Base-by-base conservation (phyloP, 2,329 filamentous ascomycete species). In the Pseudocercospora ulei region DNA sequence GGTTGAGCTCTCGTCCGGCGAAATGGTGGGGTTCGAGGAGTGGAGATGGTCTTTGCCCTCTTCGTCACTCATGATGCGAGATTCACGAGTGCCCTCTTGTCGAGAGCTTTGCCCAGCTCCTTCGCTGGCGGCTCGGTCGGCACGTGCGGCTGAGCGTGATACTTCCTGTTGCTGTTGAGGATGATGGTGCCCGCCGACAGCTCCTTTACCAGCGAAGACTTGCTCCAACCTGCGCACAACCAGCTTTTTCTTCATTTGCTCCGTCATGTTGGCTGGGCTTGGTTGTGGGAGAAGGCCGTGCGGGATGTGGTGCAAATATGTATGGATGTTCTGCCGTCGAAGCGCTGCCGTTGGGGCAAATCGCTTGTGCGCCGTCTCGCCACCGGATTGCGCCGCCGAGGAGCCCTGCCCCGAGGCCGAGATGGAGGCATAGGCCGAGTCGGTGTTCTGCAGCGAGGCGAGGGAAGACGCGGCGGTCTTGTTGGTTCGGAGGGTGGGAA, bases 201-300 rank as follows among this genome's bases (percentile, higher is more conserved):
- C 67, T 56, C 54, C 65, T 54, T 79, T 82, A 2, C 84, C 84
- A 0, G 82, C 85, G 46, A 90, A 92, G 1, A 92, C 69, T 47
- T 87, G 81, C 54, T 92, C 84, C 4, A 92, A 60, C 2, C 82
- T 72, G 38, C 75, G 72, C 2, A 88, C 84, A 0, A 88, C 79
- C 12, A 86, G 56, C 55, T 78, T 84, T 65, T 83, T 85, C 64
- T 76, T 84, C 4, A 80, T 72, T 48, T 75, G 78, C 8, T 88
- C 82, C 0, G 77, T 76, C 72, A 86, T 74, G 8, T 56, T 57
- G 14, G 70, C 65, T 6, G 56, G 51, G 14, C 50, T 51, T 27
- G 72, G 68, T 7, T 72, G 71, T 0, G 80, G 79, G 23, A 83
- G 67, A 0, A 86, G 56, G 0, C 78, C 77, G 46, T 76, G 71